Evolutionary conservation across 371 early-diverging fungal species (phyloP), one percentile per base, ranked within the genome.

Genomic region (Rhizopus sp.): DNA sequence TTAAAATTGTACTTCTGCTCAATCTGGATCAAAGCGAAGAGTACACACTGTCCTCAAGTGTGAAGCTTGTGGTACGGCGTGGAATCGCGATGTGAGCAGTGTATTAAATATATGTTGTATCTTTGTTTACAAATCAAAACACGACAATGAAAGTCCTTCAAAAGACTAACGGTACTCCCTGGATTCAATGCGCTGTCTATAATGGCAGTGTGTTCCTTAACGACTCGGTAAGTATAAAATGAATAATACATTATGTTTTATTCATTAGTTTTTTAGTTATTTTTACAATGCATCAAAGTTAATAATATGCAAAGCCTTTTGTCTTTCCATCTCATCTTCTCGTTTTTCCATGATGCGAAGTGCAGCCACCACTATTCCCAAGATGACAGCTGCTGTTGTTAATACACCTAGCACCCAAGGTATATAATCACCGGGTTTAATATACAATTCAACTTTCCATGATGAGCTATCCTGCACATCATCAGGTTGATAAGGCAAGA

Each of bases 231-330:
- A 23, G 23, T 23, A 23, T 23, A 23, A 23, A 23, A 2, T 2
- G 23, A 23, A 23, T 23, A 23, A 23, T 23, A 23, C 23, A 23
- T 42, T 42, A 16, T 42, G 2, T 42, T 23, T 23, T 23, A 23
- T 30, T 29, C 30, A 23, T 30, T 46, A 16, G 5, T n/a, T 46
- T 23, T 34, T 68, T 54, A 12, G 7, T 23, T 41, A 32, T 17
- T 16, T 42, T 78, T 77, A 94, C 51, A 95, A 72, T 0, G 93
- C 95, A 63, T 96, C 95, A 77, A 95, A 94, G 66, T 96, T 94
- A 68, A 96, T 90, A 37, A 87, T 82, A 66, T 93, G 93, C 38
- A 88, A 63, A 5, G 89, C 86, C 57, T 81, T 85, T 59, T 80
- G 63, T 63, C 84, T 70, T 64, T 93, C 94, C 60, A 75, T 59